Percentiles rank a stretch among this genome's conserved stretches.
Conservation (phyloP, 148 eudicot genomes). For the Rhododendron vialii region DNA sequence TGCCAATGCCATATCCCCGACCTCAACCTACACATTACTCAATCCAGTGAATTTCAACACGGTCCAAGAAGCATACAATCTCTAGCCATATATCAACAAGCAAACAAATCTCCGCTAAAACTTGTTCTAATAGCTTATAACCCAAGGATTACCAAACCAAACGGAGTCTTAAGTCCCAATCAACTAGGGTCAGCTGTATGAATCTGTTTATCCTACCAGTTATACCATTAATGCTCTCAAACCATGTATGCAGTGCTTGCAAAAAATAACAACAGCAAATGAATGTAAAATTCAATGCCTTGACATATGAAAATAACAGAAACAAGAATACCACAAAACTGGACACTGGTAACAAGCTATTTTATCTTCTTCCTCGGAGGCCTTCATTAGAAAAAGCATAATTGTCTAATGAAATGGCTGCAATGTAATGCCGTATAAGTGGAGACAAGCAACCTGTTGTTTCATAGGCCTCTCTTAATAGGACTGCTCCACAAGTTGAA, state of each 20-base stretch:
- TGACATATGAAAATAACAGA: neutral
- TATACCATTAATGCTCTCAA: neutral
- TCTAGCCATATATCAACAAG: neutral
- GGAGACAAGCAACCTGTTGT: neutral
- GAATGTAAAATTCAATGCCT: neutral
- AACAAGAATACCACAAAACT: neutral
- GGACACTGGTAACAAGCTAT: neutral
- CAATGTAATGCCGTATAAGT: neutral
- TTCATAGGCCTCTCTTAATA: neutral
- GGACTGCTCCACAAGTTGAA: neutral
- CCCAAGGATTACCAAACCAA: neutral
- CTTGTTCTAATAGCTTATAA: neutral
- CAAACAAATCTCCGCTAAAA: neutral
- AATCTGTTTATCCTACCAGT: neutral
- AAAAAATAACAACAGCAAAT: conserved; percentile 1
- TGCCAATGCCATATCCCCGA: conserved; percentile 61
- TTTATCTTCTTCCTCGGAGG: neutral
- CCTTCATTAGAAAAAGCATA: neutral
- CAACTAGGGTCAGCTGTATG: neutral
- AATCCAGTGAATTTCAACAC: neutral
- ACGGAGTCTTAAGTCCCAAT: neutral
- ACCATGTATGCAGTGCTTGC: neutral
- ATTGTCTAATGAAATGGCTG: neutral
- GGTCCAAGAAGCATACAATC: neutral
- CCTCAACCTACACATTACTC: conserved; percentile 61